Conservation (phyloP, 83 land plant genomes). For the Diphasiastrum complanatum region DNA sequence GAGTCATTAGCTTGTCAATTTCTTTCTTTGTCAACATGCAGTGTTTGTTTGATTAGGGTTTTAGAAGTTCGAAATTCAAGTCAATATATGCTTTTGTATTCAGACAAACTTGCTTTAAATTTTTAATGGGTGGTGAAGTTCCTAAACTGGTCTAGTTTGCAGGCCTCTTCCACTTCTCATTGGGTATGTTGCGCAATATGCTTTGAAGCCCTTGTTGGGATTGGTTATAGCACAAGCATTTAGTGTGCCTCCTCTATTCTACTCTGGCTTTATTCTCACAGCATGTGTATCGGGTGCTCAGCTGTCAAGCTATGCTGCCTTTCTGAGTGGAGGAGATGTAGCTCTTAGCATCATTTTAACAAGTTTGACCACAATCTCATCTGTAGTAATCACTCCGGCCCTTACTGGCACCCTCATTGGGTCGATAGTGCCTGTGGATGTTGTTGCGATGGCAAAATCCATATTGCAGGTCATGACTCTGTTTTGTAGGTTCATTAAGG, state of each 20-base stretch:
- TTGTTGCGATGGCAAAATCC: constrained; percentile 86
- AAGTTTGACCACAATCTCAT: constrained; percentile 70
- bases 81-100: no score
- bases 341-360: constrained; percentile 88
- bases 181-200: constrained; percentile 80
- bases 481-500: neutral
- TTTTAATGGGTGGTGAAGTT: neutral
- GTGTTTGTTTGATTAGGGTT: no score
- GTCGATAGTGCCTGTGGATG: constrained; percentile 96
- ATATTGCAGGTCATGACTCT: constrained; percentile 61
- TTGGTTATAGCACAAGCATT: constrained; percentile 57
- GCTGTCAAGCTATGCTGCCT: constrained; percentile 93
- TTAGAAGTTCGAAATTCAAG: no score
- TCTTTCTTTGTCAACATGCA: no score
- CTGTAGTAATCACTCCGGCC: constrained; percentile 71
- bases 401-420: constrained; percentile 85
- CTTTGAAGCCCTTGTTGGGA: constrained; percentile 74
- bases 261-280: constrained; percentile 84
- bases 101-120: no score
- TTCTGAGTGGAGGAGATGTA: constrained; percentile 80
- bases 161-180: constrained; percentile 83
- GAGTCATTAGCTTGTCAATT: no score
- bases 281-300: constrained; percentile 93
- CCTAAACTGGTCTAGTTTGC: constrained; percentile 17
- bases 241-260: constrained; percentile 52